Evolutionary conservation across 495 filamentous ascomycete genomes (phyloP), one percentile per base, ranked within the genome.

Genomic region (Podospora sp.): DNA sequence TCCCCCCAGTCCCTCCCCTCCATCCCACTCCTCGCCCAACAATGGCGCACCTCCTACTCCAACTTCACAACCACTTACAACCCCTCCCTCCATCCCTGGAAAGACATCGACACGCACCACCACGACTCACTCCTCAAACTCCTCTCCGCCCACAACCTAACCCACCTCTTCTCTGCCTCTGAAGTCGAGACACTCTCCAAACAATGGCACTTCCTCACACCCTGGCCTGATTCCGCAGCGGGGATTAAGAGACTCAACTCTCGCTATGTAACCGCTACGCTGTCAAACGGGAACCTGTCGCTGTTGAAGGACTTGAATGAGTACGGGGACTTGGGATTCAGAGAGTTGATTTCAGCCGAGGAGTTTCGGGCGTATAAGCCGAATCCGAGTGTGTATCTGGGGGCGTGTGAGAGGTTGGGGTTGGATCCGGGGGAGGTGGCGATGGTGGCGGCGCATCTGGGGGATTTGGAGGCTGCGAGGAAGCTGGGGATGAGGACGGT

Each of bases 311-410:
- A 93, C 73, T 82, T 94, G 33, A 73, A 83, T 55, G 64, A 68
- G 29, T 70, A 85, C 70, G 89, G 83, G 3, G 72, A 79, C 20
- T 80, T 94, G 55, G 83, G 84, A 1, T 94, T 91, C 69, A 81
- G 80, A 35, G 79, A 82, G 59, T 71, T 94, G 62, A 78, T 86
- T 56, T 90, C 86, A 21, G 84, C 87, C 1, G 91, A 89, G 76
- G 81, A 89, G 66, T 94, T 92, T 71, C 79, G 81, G n/a, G 88
- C 87, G 7, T 94, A 94, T 73, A 96, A 95, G 75, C 92, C 92
- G 7, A 83, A 86, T 67, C 84, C 88, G 18, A 78, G 76, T 50
- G 88, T 90, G 6, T 94, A 93, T 74, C 76, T 81, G 0, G 91
- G 91, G 0, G 91, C 90, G 1, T 90, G 83, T 16, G 71, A 79